Evolutionary conservation across 163 green algal species (phyloP).

Genomic region (Coccomyxa subellipsoidea): DNA sequence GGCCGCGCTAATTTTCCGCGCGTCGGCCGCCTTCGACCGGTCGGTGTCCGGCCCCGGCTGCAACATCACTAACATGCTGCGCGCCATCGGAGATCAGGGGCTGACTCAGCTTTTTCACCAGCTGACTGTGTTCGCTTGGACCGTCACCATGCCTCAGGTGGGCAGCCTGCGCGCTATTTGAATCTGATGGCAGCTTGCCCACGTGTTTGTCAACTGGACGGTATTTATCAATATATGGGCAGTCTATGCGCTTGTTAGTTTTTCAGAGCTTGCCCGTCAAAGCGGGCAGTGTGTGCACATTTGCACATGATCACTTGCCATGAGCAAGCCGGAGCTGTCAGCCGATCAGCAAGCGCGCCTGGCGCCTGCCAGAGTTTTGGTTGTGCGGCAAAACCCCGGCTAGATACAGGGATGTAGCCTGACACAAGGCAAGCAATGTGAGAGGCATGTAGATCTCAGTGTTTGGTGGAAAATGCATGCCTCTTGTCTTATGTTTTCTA

Average conservation of each 20-base stretch:
- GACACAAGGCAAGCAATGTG: not conserved
- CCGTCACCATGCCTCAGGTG: not conserved
- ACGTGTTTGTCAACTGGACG: not conserved
- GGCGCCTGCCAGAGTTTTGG: too few relatives aligned
- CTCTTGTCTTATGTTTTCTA: not conserved
- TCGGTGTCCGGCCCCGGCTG: not conserved
- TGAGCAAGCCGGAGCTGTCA: too few relatives aligned
- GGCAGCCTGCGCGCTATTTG: not conserved
- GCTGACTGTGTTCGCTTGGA: constrained; percentile 4
- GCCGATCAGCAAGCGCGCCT: too few relatives aligned
- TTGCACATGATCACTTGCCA: not conserved
- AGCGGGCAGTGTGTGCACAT: not conserved
- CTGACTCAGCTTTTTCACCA: constrained; percentile 5
- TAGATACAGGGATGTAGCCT: too few relatives aligned
- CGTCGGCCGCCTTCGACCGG: not conserved
- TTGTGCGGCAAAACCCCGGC: too few relatives aligned
- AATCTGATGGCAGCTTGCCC: not conserved
- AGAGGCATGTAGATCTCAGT: not conserved
- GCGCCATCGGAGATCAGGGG: not conserved
- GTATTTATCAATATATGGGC: not conserved
- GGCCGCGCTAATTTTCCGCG: constrained; percentile 4
- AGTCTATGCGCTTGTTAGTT: not conserved
- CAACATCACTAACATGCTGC: constrained; percentile 1
- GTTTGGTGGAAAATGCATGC: not conserved
- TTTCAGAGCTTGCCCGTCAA: too few relatives aligned